Percentiles rank a stretch among this genome's conserved stretches.
Evolutionary conservation across 257 asterid genomes (phyloP).

Genomic region (Pogostemon cablin): DNA sequence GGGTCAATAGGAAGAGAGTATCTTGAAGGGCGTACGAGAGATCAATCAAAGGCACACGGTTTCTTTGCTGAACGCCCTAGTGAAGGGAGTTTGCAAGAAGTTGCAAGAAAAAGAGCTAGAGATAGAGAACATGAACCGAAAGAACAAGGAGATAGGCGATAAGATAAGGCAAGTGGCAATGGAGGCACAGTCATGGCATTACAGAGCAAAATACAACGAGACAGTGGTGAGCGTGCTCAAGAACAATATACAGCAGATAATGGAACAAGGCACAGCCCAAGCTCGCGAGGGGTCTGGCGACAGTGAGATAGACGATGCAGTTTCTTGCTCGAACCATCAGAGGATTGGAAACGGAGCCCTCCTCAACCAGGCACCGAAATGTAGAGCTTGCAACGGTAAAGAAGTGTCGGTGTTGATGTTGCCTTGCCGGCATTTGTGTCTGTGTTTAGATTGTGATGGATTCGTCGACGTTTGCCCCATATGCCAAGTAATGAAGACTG

Average conservation of each 20-base stretch:
- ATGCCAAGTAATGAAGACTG: constrained; percentile 69
- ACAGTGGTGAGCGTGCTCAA: constrained; percentile 57
- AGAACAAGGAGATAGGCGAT: constrained; percentile 67
- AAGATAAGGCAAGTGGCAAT: constrained; percentile 59
- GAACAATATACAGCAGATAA: constrained; percentile 63
- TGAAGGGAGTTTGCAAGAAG: constrained; percentile 49
- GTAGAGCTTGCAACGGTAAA: constrained; percentile 50
- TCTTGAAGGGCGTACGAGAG: constrained; percentile 59
- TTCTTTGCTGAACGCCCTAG: constrained; percentile 51
- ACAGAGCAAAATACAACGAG: constrained; percentile 73
- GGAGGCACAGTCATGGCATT: constrained; percentile 81
- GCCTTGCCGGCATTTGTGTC: constrained; percentile 76
- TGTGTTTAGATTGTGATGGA: constrained; percentile 67
- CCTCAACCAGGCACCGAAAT: constrained; percentile 34
- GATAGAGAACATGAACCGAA: constrained; percentile 57
- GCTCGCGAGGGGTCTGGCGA: constrained; percentile 78
- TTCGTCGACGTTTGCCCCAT: constrained; percentile 58
- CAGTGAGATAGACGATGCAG: constrained; percentile 70
- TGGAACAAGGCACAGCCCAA: constrained; percentile 49
- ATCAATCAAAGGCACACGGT: constrained; percentile 57
- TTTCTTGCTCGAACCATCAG: constrained; percentile 52
- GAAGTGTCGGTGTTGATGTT: constrained; percentile 52
- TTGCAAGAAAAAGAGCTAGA: constrained; percentile 64
- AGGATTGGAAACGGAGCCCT: constrained; percentile 26
- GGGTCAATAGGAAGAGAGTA: constrained; percentile 52